Conservation (phyloP, 2,329 filamentous ascomycete genomes). For the Diplocarpon rosae region DNA sequence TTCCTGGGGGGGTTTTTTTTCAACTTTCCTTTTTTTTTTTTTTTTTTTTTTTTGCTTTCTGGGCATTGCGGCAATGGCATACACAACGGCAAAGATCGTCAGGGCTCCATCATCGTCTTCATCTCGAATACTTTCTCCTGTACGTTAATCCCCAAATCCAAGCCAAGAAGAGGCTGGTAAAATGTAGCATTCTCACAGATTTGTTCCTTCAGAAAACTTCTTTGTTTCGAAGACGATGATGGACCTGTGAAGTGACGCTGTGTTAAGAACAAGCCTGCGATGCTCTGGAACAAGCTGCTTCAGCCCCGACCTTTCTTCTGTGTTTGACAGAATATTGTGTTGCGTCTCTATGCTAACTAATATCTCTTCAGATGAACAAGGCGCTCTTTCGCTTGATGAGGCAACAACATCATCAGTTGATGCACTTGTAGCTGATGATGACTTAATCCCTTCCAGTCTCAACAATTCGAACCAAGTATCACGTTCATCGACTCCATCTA, state of each 20-base stretch:
- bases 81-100: slow-evolving; percentile 19
- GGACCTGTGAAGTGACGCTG: slow-evolving; percentile 41
- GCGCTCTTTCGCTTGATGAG: slow-evolving; percentile 47
- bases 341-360: slow-evolving; percentile 15
- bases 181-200: slow-evolving; percentile 38
- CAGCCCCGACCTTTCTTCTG: slow-evolving; percentile 7
- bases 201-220: slow-evolving; percentile 29
- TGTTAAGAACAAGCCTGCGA: slow-evolving; percentile 14
- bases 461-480: slow-evolving; percentile 18
- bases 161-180: slow-evolving; percentile 33
- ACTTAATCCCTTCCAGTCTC: slow-evolving; percentile 10
- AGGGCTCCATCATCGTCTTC: slow-evolving; percentile 64
- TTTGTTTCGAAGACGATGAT: slow-evolving; percentile 47
- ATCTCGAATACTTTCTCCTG: slow-evolving; percentile 42
- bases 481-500: slow-evolving; percentile 29
- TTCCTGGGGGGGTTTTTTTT: too few species aligned
- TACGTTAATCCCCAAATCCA: slow-evolving; percentile 47
- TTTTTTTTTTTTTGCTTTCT: slow-evolving; percentile 18
- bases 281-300: slow-evolving; percentile 31
- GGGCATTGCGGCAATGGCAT: slow-evolving; percentile 14
- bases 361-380: slow-evolving; percentile 45
- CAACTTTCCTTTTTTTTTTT: slow-evolving; percentile 11
- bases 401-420: slow-evolving; percentile 52
- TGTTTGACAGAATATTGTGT: background rate
- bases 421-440: slow-evolving; percentile 51